phyloP scores from a whole-genome alignment of 306 rosid genomes.

The Pyrus pyrifolia region DNA sequence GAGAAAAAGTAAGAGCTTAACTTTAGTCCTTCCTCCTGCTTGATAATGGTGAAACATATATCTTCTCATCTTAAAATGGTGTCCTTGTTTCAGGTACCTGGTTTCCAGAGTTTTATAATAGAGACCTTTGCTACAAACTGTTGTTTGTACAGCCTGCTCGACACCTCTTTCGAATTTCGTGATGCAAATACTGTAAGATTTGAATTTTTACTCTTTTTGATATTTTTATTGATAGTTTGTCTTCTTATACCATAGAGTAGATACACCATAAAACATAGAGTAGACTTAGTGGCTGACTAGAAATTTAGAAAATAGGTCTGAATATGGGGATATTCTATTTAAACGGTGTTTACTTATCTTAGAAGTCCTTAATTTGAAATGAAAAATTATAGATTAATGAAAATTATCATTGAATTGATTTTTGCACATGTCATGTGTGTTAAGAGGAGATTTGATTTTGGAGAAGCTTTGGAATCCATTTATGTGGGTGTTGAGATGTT shows the following conservation, averaged over 20 bases:
- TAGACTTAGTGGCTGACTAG: not conserved
- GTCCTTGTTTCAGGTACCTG: constrained; percentile 61
- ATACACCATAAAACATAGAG: not conserved
- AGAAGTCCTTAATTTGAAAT: not conserved
- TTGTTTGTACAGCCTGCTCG: constrained; percentile 88
- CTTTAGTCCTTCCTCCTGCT: constrained; percentile 6
- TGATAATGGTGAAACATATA: not conserved
- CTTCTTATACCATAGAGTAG: not conserved
- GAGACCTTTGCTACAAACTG: constrained; percentile 83
- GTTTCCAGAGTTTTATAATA: constrained; percentile 74
- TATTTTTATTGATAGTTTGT: not conserved
- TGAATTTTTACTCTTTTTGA: not conserved
- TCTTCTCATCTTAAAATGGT: not conserved
- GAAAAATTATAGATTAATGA: not conserved
- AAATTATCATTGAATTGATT: not conserved
- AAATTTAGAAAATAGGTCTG: constrained; percentile 1
- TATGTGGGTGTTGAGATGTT: not conserved
- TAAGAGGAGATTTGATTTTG: not conserved
- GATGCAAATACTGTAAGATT: constrained; percentile 91
- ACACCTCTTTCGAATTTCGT: constrained; percentile 78
- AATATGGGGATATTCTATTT: not conserved
- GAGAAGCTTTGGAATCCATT: not conserved
- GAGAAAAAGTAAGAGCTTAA: constrained; percentile 58
- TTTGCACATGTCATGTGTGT: not conserved
- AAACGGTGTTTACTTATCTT: not conserved